phyloP scores from a whole-genome alignment of 345 rosid genomes.

The Lenwebbia sp. region DNA sequence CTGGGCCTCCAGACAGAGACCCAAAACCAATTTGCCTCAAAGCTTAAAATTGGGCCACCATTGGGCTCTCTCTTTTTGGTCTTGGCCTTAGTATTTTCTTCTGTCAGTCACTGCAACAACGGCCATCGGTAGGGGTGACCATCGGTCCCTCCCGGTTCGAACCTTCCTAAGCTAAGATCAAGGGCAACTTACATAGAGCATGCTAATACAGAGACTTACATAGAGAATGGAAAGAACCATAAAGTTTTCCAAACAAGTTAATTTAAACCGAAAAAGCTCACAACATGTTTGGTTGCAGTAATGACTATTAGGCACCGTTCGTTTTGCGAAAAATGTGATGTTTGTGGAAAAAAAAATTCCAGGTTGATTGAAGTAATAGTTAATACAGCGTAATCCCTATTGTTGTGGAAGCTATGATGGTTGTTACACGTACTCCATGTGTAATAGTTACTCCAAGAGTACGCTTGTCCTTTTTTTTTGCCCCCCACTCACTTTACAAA shows the following conservation, averaged over 20 bases:
- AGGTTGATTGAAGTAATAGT: no score
- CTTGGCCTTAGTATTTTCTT: neutral
- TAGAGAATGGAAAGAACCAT: neutral
- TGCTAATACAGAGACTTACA: neutral
- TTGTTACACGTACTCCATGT: no score
- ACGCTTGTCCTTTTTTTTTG: no score
- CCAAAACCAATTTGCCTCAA: neutral
- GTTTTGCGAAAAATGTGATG: no score
- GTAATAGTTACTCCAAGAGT: no score
- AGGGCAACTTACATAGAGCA: neutral
- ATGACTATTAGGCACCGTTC: neutral
- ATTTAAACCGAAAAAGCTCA: neutral
- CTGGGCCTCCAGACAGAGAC: neutral
- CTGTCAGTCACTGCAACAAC: neutral
- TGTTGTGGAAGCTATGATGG: no score
- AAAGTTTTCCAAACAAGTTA: neutral
- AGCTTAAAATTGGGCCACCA: neutral
- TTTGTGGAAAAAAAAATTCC: no score
- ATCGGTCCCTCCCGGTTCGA: neutral
- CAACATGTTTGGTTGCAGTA: neutral
- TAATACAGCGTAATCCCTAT: no score
- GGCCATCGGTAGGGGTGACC: neutral
- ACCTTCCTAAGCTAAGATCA: neutral
- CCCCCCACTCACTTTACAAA: no score
- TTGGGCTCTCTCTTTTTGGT: neutral